A percentile compares a stretch with the other conserved stretches of the same genome.
Conservation (phyloP, 2,329 filamentous ascomycete genomes). For the Byssochlamys sp. region DNA sequence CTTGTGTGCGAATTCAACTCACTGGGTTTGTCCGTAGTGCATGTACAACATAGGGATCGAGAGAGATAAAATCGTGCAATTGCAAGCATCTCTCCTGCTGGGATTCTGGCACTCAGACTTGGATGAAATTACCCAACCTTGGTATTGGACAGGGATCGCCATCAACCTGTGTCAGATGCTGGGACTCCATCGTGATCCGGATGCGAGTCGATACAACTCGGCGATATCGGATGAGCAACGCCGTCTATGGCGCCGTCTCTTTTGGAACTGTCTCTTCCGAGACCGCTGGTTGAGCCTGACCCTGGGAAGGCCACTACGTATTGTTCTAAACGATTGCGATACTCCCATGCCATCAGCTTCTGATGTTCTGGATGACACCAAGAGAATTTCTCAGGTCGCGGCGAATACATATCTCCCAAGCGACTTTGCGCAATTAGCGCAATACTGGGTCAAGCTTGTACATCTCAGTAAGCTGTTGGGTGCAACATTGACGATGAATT, state of each 20-base stretch:
- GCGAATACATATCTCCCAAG: not conserved
- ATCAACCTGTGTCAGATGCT: slow-evolving; percentile 36
- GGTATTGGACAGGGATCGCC: slow-evolving; percentile 40
- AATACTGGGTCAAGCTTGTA: slow-evolving; percentile 14
- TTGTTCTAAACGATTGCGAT: slow-evolving; percentile 30
- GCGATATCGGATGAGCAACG: slow-evolving; percentile 14
- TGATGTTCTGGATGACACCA: not conserved
- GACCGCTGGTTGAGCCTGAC: slow-evolving; percentile 34
- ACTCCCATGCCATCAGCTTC: slow-evolving; percentile 16
- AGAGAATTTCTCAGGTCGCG: not conserved
- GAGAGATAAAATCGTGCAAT: slow-evolving; percentile 29
- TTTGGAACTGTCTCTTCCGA: slow-evolving; percentile 34
- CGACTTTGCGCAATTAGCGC: not conserved
- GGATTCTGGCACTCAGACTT: slow-evolving; percentile 35
- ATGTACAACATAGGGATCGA: slow-evolving; percentile 23
- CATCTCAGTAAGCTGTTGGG: slow-evolving; percentile 18
- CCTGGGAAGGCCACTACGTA: slow-evolving; percentile 32
- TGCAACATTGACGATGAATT: slow-evolving; percentile 15
- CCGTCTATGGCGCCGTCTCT: slow-evolving; percentile 30
- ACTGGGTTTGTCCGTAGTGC: not conserved
- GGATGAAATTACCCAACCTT: slow-evolving; percentile 34
- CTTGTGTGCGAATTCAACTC: not conserved
- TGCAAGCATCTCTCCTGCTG: slow-evolving; percentile 36
- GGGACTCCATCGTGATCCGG: slow-evolving; percentile 31
- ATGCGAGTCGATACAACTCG: slow-evolving; percentile 8